Evolutionary conservation across 2,329 filamentous ascomycete species (phyloP), one percentile per base, ranked within the genome.

Genomic region (Talaromyces sp.): DNA sequence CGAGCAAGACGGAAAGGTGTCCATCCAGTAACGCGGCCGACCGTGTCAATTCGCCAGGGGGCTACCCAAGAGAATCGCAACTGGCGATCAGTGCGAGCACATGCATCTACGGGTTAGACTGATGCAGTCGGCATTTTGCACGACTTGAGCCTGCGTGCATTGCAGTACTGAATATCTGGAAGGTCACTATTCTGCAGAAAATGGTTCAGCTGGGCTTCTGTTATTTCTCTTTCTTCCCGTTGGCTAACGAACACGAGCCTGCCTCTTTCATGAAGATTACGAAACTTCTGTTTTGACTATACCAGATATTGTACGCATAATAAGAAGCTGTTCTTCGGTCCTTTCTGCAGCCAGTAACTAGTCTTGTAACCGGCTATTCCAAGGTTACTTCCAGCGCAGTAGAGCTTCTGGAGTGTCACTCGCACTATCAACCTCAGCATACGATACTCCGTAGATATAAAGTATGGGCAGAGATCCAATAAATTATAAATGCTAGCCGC

Each of bases 1-100:
- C 59, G 93, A 97, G 81, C 67, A 74, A 60, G 91, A 97, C 73
- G 74, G 79, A 50, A 80, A 83, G 66, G 84, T 95, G 61, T 56
- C 57, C 15, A 59, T 52, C n/a, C 57, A 59, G 45, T 59, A 43
- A 28, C n/a, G 10, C 10, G 10, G 19, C 7, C 45, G 10, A 25
- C 28, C 5, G 15, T 48, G 45, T 13, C 15, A 13, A 15, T 19
- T 19, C 33, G 28, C 28, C 43, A 21, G 13, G 19, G 28, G 22
- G 19, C 28, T 8, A n/a, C 6, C 53, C 15, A 55, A 28, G 21
- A 41, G 43, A 35, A 21, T 33, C 28, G 8, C 25, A 35, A 11
- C 10, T 28, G 45, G 21, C 43, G 28, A 33, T 21, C 9, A 33
- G 7, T 25, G 4, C 25, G 25, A 48, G 17, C 19, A 5, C 10